Evolutionary conservation across 257 asterid species (phyloP), one percentile per base, ranked within the genome.

Genomic region (Knoxia roxburghii): DNA sequence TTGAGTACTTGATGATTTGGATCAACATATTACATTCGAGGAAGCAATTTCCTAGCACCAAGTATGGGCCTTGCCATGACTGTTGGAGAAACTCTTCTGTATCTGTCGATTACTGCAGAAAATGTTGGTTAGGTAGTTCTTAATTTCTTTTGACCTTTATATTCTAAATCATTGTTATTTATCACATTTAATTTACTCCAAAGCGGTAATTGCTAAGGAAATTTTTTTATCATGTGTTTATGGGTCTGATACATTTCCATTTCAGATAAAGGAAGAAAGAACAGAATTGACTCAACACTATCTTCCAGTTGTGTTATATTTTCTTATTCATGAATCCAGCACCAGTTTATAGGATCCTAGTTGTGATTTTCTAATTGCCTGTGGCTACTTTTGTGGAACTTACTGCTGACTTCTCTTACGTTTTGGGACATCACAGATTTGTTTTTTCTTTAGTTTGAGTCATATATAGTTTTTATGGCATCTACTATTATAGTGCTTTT

Each of bases 1-100:
- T 86, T 46, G 95, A 90, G 67, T 93, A 93, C 65, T 84, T 85
- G 21, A 88, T 84, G n/a, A 84, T 90, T 90, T 93, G 97, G 99
- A 81, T 68, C 79, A 76, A 70, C 63, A 21, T 73, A 63, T 84
- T 81, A 86, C 77, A 90, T 81, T 73, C 74, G 30, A 66, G 65
- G 67, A 74, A 68, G 51, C 73, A 79, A 59, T 73, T 58, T 46
- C 69, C 77, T 10, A 55, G 68, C 65, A 80, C 55, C 52, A 69
- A 81, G 54, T 61, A 67, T 59, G 76, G 72, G 20, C 82, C 68
- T 57, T 93, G 99, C 78, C 96, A 90, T 80, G 96, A 82, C 46
- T 93, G 99, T 84, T 93, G 97, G 96, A 85, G 83, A 78, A 81
- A 43, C 74, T 86, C 97, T 29, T 80, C 75, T 60, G 46, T 67